A percentile compares a stretch with the other conserved stretches of the same genome.
Conservation (phyloP, 23 red algal genomes). For the Gracilaria caudata region DNA sequence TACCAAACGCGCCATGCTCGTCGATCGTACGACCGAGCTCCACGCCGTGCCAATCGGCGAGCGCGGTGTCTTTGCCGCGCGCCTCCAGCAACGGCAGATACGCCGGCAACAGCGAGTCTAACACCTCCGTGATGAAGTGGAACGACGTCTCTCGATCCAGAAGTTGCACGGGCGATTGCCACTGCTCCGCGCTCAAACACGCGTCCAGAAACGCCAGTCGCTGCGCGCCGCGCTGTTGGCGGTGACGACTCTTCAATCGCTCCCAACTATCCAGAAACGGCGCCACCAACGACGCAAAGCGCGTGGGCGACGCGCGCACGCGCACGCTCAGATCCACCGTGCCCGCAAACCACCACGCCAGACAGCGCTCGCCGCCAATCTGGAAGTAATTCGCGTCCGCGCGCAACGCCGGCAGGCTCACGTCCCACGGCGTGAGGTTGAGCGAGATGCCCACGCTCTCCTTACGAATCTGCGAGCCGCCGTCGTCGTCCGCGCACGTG, state of each 20-base stretch:
- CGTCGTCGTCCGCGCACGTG: not conserved
- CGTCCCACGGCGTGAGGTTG: slow-evolving; percentile 46
- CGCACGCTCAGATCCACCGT: slow-evolving; percentile 46
- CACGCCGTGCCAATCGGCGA: slow-evolving; percentile 34
- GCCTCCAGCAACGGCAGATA: slow-evolving; percentile 46
- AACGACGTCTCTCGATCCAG: slow-evolving; percentile 36
- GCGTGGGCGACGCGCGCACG: not conserved
- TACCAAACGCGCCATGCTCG: slow-evolving; percentile 24
- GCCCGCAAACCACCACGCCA: slow-evolving; percentile 74
- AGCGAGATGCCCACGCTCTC: slow-evolving; percentile 53
- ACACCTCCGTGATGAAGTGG: slow-evolving; percentile 50
- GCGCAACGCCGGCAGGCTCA: slow-evolving; percentile 3
- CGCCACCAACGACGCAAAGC: slow-evolving; percentile 3
- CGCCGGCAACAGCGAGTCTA: slow-evolving; percentile 58
- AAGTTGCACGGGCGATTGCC: not conserved
- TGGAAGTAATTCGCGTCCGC: slow-evolving; percentile 69
- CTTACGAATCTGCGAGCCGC: not conserved
- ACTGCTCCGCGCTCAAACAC: not conserved
- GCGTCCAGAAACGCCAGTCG: slow-evolving; percentile 12
- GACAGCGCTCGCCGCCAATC: slow-evolving; percentile 27
- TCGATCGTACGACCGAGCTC: not conserved
- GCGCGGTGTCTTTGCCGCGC: not conserved
- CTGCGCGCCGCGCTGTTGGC: not conserved
- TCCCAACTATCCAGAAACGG: slow-evolving; percentile 53
- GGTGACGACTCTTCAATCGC: slow-evolving; percentile 21